Conservation (phyloP, 129 eudicot genomes). For the Kitagawia praeruptora region DNA sequence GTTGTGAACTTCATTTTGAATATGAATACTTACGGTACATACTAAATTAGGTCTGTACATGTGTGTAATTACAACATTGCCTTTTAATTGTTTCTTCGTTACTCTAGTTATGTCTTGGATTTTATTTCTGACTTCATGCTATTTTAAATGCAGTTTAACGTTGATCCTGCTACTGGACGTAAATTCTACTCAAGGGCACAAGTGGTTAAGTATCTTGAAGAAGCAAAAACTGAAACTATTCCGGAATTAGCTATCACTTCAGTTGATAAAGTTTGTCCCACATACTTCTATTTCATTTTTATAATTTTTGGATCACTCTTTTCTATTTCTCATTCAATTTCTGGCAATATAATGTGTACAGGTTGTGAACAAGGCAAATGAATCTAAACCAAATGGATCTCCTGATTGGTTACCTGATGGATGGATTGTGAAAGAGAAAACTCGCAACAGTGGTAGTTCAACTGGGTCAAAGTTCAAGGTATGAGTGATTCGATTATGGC, state of each 20-base stretch:
- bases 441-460: slow-evolving; percentile 25
- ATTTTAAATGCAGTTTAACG: slow-evolving; percentile 32
- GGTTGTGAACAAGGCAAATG: slow-evolving; percentile 4
- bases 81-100: not conserved
- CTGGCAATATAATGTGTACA: not conserved
- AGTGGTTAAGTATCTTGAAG: slow-evolving; percentile 34
- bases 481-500: not conserved
- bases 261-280: slow-evolving; percentile 17
- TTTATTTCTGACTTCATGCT: not conserved
- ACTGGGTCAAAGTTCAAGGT: slow-evolving; percentile 43
- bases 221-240: slow-evolving; percentile 8
- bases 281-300: not conserved
- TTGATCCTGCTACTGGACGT: slow-evolving; percentile 33
- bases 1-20: not conserved
- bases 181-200: slow-evolving; percentile 45
- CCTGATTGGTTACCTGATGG: slow-evolving; percentile 60
- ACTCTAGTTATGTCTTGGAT: not conserved
- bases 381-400: slow-evolving; percentile 21
- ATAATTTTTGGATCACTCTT: not conserved
- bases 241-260: slow-evolving; percentile 1
- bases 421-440: slow-evolving; percentile 44
- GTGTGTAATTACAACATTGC: not conserved
- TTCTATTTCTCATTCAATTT: not conserved
- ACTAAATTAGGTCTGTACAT: not conserved
- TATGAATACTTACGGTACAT: not conserved